Conservation (phyloP, 2,329 filamentous ascomycete genomes). For the Botrytis fabae region DNA sequence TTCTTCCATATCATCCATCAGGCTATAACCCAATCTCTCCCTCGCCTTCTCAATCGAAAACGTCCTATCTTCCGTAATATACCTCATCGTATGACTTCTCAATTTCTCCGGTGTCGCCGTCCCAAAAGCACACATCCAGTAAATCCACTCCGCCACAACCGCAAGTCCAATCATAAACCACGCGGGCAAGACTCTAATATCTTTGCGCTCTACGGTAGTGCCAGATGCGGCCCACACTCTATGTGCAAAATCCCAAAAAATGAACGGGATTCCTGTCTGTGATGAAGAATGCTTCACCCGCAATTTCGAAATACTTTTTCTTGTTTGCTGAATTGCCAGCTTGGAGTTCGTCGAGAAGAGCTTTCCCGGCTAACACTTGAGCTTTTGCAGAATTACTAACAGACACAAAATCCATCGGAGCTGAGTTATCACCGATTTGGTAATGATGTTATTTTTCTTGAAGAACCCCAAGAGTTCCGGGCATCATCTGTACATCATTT, state of each 20-base stretch:
- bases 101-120: not conserved
- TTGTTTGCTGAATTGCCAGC: not conserved
- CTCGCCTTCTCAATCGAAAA: not conserved
- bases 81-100: not conserved
- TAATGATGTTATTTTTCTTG: not conserved
- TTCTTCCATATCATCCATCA: not conserved
- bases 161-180: slow-evolving; percentile 11
- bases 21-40: not conserved
- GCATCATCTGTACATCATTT: not conserved
- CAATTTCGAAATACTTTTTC: slow-evolving; percentile 27
- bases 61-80: not conserved
- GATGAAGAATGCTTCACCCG: slow-evolving; percentile 43
- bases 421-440: not conserved
- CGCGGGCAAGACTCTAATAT: slow-evolving; percentile 20
- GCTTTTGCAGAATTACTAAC: not conserved
- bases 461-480: not conserved
- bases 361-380: not conserved
- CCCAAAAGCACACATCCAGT: slow-evolving; percentile 23
- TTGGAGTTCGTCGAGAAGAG: not conserved
- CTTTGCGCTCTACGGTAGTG: slow-evolving; percentile 14
- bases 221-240: slow-evolving; percentile 21
- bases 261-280: slow-evolving; percentile 40
- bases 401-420: not conserved
- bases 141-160: slow-evolving; percentile 19
- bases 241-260: slow-evolving; percentile 38